Percentiles rank a stretch among this genome's conserved stretches.
These are phyloP conservation scores for Monosporascus sp. DNA, from an alignment of 2,329 filamentous ascomycete species.

Conservation along the genomic window DNA sequence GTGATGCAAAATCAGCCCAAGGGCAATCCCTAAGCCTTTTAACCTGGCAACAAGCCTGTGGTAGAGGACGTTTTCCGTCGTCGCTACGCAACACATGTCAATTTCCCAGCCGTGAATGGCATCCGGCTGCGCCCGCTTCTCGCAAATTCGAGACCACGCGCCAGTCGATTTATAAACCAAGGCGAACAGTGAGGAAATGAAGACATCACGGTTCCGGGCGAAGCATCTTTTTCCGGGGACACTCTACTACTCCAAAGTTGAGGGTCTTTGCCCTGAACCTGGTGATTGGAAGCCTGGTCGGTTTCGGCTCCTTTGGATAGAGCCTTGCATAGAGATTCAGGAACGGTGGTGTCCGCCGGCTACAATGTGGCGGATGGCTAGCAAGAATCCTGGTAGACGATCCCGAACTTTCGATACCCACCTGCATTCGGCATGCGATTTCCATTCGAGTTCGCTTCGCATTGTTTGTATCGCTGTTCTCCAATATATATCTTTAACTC, in stretches of 20 bases:
- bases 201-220: no score
- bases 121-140: no score
- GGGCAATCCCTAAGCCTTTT: not conserved
- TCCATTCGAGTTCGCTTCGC: not conserved
- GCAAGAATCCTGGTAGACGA: not conserved
- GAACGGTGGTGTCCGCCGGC: not conserved
- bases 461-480: not conserved
- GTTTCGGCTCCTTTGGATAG: not conserved
- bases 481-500: no score
- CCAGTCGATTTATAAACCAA: no score
- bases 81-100: no score
- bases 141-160: no score
- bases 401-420: not conserved
- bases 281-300: not conserved
- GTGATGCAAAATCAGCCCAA: constrained; percentile 7
- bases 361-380: not conserved
- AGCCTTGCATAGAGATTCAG: not conserved
- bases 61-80: not conserved
- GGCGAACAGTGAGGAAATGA: no score
- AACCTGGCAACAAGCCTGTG: not conserved
- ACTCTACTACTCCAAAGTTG: not conserved
- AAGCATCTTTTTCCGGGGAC: no score
- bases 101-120: no score
- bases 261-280: not conserved
- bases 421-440: not conserved